Evolutionary conservation across 2,329 filamentous ascomycete species (phyloP).

Genomic region (Pestalotiopsis sp.): DNA sequence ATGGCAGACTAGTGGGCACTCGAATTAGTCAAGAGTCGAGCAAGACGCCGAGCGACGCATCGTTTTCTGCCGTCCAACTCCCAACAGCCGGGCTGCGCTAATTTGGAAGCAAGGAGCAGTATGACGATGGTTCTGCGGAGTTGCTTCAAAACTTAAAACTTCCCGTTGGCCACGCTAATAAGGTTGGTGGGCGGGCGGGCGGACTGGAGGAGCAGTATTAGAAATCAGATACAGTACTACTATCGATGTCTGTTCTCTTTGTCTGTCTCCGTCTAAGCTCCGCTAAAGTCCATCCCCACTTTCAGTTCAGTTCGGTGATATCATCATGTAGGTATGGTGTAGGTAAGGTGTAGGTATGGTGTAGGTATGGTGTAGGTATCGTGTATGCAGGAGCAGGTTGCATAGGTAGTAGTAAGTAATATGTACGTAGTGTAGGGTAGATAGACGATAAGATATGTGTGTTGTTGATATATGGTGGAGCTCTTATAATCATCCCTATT

Average conservation of each 20-base stretch:
- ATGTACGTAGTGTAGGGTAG: no score
- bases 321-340: no score
- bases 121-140: not conserved
- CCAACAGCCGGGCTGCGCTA: not conserved
- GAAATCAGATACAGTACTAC: not conserved
- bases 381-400: no score
- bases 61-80: not conserved
- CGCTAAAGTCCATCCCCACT: not conserved
- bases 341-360: no score
- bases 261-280: not conserved
- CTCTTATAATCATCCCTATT: no score
- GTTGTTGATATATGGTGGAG: no score
- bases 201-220: not conserved
- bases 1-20: not conserved
- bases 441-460: no score
- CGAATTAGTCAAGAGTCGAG: not conserved
- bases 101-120: not conserved
- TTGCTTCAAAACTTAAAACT: not conserved
- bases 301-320: not conserved
- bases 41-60: no score
- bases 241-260: not conserved
- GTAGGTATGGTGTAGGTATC: no score
- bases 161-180: not conserved
- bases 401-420: no score
- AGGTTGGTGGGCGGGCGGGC: not conserved